phyloP scores from a whole-genome alignment of 2,329 filamentous ascomycete species.

The Ophiocordyceps camponoti-saundersi region DNA sequence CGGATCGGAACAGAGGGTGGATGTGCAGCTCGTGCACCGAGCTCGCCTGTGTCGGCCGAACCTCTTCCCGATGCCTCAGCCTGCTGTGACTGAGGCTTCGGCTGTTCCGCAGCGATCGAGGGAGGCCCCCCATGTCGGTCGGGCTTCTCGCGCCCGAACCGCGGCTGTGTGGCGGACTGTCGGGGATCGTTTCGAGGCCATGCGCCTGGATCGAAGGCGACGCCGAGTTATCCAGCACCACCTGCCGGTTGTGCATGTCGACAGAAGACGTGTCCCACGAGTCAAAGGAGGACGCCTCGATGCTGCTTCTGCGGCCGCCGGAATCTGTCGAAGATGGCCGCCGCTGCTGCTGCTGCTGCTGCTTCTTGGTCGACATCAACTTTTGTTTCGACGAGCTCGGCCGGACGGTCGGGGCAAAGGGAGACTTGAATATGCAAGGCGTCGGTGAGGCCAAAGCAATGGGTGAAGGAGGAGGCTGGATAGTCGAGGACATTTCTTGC shows the following conservation, averaged over 20 bases:
- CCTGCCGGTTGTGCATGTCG: constrained; percentile 42
- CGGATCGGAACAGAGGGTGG: constrained; percentile 61
- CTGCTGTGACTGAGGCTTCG: constrained; percentile 33
- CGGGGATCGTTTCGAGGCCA: constrained; percentile 55
- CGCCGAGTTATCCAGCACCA: constrained; percentile 32
- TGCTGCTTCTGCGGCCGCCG: constrained; percentile 15
- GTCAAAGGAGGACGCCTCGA: constrained; percentile 47
- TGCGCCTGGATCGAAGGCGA: constrained; percentile 26
- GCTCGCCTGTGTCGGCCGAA: constrained; percentile 7
- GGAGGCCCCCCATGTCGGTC: constrained; percentile 37
- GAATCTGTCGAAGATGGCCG: constrained; percentile 33
- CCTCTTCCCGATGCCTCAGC: constrained; percentile 12
- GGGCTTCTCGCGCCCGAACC: constrained; percentile 46
- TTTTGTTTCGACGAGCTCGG: constrained; percentile 40
- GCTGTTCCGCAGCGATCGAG: constrained; percentile 24
- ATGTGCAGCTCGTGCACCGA: constrained; percentile 47
- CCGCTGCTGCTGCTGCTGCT: constrained; percentile 21
- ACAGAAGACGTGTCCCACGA: constrained; percentile 59
- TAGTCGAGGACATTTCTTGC: constrained; percentile 16
- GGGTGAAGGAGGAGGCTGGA: constrained; percentile 25
- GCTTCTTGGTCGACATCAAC: constrained; percentile 26
- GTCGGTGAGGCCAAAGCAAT: constrained; percentile 8
- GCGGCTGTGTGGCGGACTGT: constrained; percentile 45
- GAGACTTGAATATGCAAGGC: constrained; percentile 16
- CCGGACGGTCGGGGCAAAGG: constrained; percentile 27